Base-by-base conservation (phyloP, 2,329 filamentous ascomycete species). In the Diplodia scrobiculata region DNA sequence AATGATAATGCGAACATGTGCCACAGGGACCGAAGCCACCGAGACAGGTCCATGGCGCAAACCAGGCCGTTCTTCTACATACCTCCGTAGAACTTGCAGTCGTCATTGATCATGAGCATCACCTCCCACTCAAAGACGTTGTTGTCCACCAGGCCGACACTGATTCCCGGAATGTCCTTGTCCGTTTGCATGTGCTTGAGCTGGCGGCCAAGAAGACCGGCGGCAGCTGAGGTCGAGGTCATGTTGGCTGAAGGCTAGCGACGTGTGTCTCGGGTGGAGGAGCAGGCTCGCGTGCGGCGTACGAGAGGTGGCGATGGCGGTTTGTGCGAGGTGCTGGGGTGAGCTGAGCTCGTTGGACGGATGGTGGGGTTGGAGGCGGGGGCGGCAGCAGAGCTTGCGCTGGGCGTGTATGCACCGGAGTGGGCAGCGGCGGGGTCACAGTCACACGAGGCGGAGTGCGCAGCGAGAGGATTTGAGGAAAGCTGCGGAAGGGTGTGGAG, bases 81-180 rank as follows among this genome's bases (percentile, higher is more conserved):
- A 94, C 93, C 93, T 73, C 93, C 93, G 73, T 97, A 97, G 78
- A 91, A 91, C 79, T 93, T 94, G 79, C 91, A 93, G 75, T 96
- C 92, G 72, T 97, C 93, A 69, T 87, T 92, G 70, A 98, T 94
- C 94, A 99, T 98, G 68, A 99, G 87, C 91, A 97, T 97, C 21
- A 98, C 92, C 79, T 98, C 93, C 95, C 95, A 99, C 81, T 96
- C 91, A 71, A 97, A 97, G 10, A 98, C 88, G 76, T 96, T 90
- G 77, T 90, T 91, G 73, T 89, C 88, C 63, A 93, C 88, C 51
- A 99, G 82, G 0, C 95, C 95, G 73, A 92, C 96, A 68, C 92
- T 97, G 74, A 98, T 97, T 63, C 94, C 95, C 0, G 92, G 92
- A 54, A 98, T 90, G 78, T 97, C 92, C 76, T 92, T 94, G 77